phyloP scores from a whole-genome alignment of 164 flowering plant genomes.

The Protea cynaroides region DNA sequence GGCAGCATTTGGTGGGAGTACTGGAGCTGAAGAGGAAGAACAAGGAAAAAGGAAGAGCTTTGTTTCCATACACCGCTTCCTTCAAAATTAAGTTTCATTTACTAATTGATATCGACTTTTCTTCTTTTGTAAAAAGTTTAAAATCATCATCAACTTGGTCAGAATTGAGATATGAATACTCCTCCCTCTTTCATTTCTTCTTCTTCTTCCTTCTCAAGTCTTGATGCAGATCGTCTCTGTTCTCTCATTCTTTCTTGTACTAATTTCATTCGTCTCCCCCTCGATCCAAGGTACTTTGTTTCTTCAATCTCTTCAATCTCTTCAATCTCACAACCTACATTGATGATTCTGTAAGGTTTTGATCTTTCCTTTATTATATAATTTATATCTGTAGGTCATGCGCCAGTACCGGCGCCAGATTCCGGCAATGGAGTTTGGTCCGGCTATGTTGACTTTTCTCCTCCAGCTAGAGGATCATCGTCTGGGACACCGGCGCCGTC shows the following conservation, averaged over 20 bases:
- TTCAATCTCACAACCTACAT: no score
- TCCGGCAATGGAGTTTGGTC: constrained; percentile 3
- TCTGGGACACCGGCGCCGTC: constrained; percentile 2
- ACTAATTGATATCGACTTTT: neutral
- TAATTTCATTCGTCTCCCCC: constrained; percentile 7
- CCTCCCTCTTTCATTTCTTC: neutral
- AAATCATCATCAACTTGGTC: no score
- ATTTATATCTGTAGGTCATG: constrained; percentile 2
- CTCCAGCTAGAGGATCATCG: neutral
- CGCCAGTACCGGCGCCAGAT: constrained; percentile 14
- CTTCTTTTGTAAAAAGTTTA: no score
- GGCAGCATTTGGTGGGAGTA: neutral
- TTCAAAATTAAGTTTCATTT: neutral
- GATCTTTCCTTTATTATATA: neutral
- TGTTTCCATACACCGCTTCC: constrained; percentile 11
- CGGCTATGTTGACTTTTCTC: neutral
- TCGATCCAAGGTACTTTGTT: constrained; percentile 11
- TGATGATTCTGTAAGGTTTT: no score
- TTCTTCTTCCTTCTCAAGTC: neutral
- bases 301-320: no score
- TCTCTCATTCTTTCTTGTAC: constrained; percentile 2
- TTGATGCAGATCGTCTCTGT: constrained; percentile 12
- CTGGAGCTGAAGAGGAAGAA: neutral
- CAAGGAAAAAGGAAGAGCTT: constrained; percentile 2
- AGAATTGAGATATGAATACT: neutral